A percentile compares a stretch with the other conserved stretches of the same genome.
Evolutionary conservation across 768 basidiomycete genomes (phyloP).

Genomic region (Chalciporus piperatus): DNA sequence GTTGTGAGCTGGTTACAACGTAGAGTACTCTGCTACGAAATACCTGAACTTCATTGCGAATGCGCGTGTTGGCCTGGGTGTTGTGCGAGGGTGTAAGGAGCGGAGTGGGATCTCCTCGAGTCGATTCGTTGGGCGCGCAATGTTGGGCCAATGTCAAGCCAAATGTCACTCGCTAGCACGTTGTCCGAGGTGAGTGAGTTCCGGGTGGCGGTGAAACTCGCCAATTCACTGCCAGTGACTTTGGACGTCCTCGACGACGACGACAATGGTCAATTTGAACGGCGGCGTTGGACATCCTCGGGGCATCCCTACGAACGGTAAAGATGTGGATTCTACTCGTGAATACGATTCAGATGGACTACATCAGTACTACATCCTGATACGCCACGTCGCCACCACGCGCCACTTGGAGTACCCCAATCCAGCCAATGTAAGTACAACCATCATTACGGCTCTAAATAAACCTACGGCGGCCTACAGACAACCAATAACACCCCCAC

Average conservation of each 20-base stretch:
- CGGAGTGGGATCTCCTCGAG: conserved; percentile 28
- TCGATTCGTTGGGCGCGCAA: conserved; percentile 5
- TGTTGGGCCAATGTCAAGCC: conserved; percentile 1
- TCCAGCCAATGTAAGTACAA: no score
- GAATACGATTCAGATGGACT: no score
- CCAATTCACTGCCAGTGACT: no score
- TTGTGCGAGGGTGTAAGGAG: neutral
- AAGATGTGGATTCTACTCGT: no score
- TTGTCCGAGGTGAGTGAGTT: neutral
- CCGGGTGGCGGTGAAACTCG: no score
- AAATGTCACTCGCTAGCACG: neutral
- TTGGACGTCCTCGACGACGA: no score
- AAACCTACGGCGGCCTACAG: neutral
- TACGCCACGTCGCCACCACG: neutral
- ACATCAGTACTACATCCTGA: neutral
- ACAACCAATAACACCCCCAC: neutral
- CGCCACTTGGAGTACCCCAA: no score
- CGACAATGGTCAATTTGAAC: no score
- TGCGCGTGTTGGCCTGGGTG: conserved; percentile 2
- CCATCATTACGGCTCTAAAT: no score
- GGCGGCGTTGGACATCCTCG: no score
- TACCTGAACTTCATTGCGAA: conserved; percentile 37
- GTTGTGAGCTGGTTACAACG: neutral
- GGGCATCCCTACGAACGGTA: no score
- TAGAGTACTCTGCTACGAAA: neutral